These are phyloP conservation scores for Syncephalastrum contaminatum DNA, from an alignment of 371 early-diverging fungal species.

Conservation along the genomic window DNA sequence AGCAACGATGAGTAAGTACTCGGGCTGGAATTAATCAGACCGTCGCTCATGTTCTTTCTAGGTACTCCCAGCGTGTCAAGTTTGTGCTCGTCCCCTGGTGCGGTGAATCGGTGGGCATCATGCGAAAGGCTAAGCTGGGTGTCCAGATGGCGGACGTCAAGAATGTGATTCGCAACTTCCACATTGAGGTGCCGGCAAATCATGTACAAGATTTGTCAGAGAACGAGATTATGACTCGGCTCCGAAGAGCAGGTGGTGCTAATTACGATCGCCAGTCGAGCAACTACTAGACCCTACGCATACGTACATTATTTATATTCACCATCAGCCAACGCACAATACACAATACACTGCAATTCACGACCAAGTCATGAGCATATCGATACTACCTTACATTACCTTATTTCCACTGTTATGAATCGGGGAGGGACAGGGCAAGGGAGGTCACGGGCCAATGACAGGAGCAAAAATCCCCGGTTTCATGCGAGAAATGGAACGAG, in stretches of 20 bases:
- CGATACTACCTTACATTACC: no score
- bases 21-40: no score
- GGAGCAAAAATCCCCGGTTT: no score
- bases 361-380: no score
- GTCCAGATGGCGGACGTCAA: constrained; percentile 82
- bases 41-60: constrained; percentile 5
- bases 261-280: constrained; percentile 66
- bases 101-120: constrained; percentile 77
- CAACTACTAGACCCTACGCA: constrained; percentile 29
- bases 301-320: constrained; percentile 4
- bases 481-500: no score
- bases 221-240: constrained; percentile 50
- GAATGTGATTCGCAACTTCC: constrained; percentile 64
- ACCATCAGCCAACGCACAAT: not conserved
- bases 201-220: constrained; percentile 49
- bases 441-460: no score
- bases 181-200: constrained; percentile 75
- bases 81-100: constrained; percentile 79
- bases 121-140: constrained; percentile 85
- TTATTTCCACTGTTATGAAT: no score
- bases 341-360: no score
- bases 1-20: constrained; percentile 81
- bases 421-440: no score
- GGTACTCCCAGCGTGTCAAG: constrained; percentile 63
- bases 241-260: constrained; percentile 69